These are phyloP conservation scores for Xylariaceae sp. DNA, from an alignment of 2,329 filamentous ascomycete species.

Conservation along the genomic window DNA sequence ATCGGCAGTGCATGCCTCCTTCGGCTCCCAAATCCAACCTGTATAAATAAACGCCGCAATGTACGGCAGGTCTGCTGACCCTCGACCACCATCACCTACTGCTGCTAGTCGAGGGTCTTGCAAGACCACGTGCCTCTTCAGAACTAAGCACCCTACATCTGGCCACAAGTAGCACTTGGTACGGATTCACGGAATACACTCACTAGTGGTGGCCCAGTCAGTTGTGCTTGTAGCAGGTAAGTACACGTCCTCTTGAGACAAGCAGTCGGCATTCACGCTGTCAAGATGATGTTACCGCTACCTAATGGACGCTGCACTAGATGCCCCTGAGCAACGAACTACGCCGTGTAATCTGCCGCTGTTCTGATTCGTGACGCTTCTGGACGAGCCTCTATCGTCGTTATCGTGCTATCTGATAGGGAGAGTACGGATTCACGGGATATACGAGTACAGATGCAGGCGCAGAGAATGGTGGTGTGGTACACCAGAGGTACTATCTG, in stretches of 20 bases:
- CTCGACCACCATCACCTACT: slow-evolving; percentile 15
- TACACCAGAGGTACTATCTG: no score
- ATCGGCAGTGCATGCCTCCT: not conserved
- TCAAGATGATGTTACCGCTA: not conserved
- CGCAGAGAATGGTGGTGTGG: no score
- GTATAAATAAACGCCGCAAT: not conserved
- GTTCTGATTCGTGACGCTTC: not conserved
- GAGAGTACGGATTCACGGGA: no score
- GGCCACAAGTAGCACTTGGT: not conserved
- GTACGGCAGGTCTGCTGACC: slow-evolving; percentile 19
- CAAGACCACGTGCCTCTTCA: slow-evolving; percentile 17
- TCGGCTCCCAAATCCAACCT: not conserved
- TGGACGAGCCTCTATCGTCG: not conserved
- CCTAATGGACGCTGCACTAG: not conserved
- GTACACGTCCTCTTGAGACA: no score
- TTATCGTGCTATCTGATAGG: not conserved
- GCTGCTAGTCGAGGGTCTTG: slow-evolving; percentile 3
- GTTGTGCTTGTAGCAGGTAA: no score
- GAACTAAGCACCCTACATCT: not conserved
- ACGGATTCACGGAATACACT: not conserved
- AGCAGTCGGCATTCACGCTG: not conserved
- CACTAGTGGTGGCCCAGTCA: not conserved
- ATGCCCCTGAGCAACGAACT: no score
- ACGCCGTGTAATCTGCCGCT: not conserved
- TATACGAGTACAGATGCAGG: no score